A percentile compares a stretch with the other conserved stretches of the same genome.
Conservation (phyloP, 108 stramenopile species). For the Epithemia pelagica region DNA sequence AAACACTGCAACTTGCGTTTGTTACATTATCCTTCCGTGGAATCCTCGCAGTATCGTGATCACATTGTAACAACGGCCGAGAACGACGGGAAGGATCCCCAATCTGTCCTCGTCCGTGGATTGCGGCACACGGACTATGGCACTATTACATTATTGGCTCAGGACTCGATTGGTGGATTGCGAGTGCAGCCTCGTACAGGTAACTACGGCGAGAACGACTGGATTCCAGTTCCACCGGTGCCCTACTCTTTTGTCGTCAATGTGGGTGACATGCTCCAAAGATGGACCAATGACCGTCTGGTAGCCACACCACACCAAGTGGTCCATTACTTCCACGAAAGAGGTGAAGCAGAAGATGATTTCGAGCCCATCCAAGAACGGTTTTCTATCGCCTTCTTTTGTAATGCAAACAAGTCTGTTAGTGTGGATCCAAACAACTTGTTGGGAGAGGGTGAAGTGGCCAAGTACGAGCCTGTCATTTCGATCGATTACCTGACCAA, state of each 20-base stretch:
- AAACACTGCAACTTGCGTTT: too few species aligned
- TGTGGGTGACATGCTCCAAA: constrained; percentile 29
- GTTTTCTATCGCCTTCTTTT: constrained; percentile 41
- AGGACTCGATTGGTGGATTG: constrained; percentile 51
- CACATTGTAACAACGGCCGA: too few species aligned
- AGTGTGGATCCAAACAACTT: constrained; percentile 12
- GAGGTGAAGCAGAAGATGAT: constrained; percentile 16
- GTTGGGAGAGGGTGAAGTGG: background rate
- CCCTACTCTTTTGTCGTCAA: constrained; percentile 29
- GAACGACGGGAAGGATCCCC: too few species aligned
- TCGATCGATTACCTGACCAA: constrained; percentile 28
- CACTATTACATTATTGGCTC: constrained; percentile 47
- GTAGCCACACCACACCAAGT: constrained; percentile 29
- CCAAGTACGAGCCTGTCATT: constrained; percentile 21
- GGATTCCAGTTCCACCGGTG: constrained; percentile 47
- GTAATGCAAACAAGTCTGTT: constrained; percentile 35
- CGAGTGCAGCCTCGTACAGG: constrained; percentile 38
- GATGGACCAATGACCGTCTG: constrained; percentile 28
- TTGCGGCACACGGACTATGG: constrained; percentile 50
- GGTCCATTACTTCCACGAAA: too few species aligned
- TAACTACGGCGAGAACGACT: too few species aligned
- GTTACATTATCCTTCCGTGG: too few species aligned
- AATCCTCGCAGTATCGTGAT: too few species aligned
- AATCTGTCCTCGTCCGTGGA: too few species aligned
- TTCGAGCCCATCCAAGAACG: constrained; percentile 17